These are phyloP conservation scores for Clitopilus passeckerianus DNA, from an alignment of 768 basidiomycete species.

Conservation along the genomic window DNA sequence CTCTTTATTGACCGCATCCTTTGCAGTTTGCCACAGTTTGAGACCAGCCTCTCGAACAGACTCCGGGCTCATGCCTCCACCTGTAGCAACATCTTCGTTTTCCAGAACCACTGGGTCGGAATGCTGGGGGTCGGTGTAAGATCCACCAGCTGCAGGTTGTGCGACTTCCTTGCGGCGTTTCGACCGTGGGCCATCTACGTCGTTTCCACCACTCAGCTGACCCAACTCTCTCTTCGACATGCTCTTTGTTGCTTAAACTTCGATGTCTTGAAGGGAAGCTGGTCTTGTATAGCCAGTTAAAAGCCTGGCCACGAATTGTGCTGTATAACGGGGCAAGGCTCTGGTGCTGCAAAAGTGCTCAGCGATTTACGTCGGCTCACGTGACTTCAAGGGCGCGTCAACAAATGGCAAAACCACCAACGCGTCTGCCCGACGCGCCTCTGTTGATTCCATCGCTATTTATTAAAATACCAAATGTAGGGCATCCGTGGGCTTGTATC, in stretches of 20 bases:
- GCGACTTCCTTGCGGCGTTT: slow-evolving; percentile 39
- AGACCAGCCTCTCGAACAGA: slow-evolving; percentile 63
- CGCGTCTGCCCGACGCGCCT: neutral
- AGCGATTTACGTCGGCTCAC: slow-evolving; percentile 9
- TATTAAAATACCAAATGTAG: neutral
- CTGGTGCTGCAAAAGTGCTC: neutral
- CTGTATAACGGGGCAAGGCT: neutral
- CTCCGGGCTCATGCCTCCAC: slow-evolving; percentile 22
- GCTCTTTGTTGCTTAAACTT: slow-evolving; percentile 2
- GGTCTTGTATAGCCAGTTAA: neutral
- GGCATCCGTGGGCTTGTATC: no score
- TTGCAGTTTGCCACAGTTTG: slow-evolving; percentile 72
- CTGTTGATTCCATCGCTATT: neutral
- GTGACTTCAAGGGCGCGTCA: slow-evolving; percentile 11
- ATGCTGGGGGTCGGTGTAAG: slow-evolving; percentile 34
- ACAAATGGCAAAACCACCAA: neutral
- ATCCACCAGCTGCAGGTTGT: slow-evolving; percentile 13
- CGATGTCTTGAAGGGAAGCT: neutral
- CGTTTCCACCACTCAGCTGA: slow-evolving; percentile 25
- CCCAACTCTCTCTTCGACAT: slow-evolving; percentile 40
- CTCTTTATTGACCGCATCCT: slow-evolving; percentile 85
- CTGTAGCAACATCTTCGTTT: slow-evolving; percentile 11
- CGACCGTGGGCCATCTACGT: slow-evolving; percentile 33
- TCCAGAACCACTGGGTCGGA: slow-evolving; percentile 24
- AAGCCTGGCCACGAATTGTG: neutral